These are phyloP conservation scores for Rhizomucor miehei DNA, from an alignment of 371 early-diverging fungal genomes.

Conservation along the genomic window DNA sequence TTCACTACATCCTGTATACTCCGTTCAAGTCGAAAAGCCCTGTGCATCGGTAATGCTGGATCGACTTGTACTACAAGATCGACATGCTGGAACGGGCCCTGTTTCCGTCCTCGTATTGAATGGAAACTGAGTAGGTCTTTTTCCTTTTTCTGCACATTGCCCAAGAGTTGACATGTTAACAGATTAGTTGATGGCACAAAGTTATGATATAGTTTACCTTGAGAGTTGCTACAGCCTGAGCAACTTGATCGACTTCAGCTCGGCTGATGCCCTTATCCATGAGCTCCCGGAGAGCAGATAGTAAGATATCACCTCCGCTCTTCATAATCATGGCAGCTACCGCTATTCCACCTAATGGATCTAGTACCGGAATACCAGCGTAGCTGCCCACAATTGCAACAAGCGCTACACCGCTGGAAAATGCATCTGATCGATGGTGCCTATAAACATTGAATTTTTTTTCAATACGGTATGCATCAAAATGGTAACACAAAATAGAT, in stretches of 20 bases:
- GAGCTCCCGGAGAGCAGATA: slow-evolving; percentile 39
- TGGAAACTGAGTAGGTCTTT: slow-evolving; percentile 34
- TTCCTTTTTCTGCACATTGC: slow-evolving; percentile 20
- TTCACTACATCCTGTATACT: slow-evolving; percentile 25
- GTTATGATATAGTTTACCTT: no score
- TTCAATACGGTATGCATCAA: no score
- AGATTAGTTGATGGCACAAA: no score
- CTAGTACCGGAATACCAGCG: slow-evolving; percentile 62
- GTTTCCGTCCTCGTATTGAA: slow-evolving; percentile 46
- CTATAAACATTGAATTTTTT: no score
- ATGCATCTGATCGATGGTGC: slow-evolving; percentile 74
- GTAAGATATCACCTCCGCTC: slow-evolving; percentile 51
- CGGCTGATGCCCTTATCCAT: slow-evolving; percentile 38
- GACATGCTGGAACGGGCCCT: slow-evolving; percentile 42
- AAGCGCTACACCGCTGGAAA: slow-evolving; percentile 62
- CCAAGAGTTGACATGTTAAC: no score
- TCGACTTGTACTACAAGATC: slow-evolving; percentile 37
- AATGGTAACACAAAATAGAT: no score
- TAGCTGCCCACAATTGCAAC: slow-evolving; percentile 61
- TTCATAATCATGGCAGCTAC: slow-evolving; percentile 61
- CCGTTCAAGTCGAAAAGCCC: slow-evolving; percentile 32
- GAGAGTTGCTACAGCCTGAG: slow-evolving; percentile 15
- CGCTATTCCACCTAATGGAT: slow-evolving; percentile 63
- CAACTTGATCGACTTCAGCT: background rate
- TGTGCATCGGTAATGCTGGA: slow-evolving; percentile 25